Evolutionary conservation across 208 protist species (phyloP).

Genomic region (Porcisia deanei): DNA sequence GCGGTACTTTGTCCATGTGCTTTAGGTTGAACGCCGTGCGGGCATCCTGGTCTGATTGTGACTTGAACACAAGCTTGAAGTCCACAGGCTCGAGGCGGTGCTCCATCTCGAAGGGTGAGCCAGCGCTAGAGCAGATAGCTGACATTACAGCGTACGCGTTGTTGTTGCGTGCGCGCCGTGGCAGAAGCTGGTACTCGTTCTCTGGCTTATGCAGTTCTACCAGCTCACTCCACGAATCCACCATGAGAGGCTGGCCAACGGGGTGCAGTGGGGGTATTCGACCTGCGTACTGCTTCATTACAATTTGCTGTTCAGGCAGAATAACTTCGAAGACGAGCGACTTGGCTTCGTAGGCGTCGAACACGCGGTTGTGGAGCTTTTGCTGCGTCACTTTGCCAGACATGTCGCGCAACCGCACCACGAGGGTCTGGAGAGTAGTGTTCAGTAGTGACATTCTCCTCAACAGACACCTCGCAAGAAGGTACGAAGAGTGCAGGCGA

Average conservation of each 20-base stretch:
- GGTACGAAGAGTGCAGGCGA: background rate
- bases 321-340: slow-evolving; percentile 88
- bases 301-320: slow-evolving; percentile 64
- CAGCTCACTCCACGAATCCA: slow-evolving; percentile 83
- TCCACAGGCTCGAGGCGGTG: slow-evolving; percentile 84
- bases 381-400: slow-evolving; percentile 86
- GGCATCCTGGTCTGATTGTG: slow-evolving; percentile 61
- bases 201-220: slow-evolving; percentile 63
- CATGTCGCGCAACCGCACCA: slow-evolving; percentile 83
- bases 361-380: slow-evolving; percentile 90
- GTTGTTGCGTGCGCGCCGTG: slow-evolving; percentile 75
- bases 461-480: background rate
- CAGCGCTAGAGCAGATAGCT: slow-evolving; percentile 75
- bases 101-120: slow-evolving; percentile 87
- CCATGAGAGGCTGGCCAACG: slow-evolving; percentile 66
- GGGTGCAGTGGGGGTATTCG: slow-evolving; percentile 78
- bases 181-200: slow-evolving; percentile 86
- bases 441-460: slow-evolving; percentile 80
- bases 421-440: slow-evolving; percentile 81
- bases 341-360: slow-evolving; percentile 92
- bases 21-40: slow-evolving; percentile 77
- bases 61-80: slow-evolving; percentile 85
- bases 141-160: slow-evolving; percentile 70
- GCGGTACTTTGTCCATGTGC: slow-evolving; percentile 67
- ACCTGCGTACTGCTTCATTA: slow-evolving; percentile 72